A percentile compares a stretch with the other conserved stretches of the same genome.
These are phyloP conservation scores for Cupressus sempervirens DNA, from an alignment of 75 land plant genomes.

Conservation along the genomic window DNA sequence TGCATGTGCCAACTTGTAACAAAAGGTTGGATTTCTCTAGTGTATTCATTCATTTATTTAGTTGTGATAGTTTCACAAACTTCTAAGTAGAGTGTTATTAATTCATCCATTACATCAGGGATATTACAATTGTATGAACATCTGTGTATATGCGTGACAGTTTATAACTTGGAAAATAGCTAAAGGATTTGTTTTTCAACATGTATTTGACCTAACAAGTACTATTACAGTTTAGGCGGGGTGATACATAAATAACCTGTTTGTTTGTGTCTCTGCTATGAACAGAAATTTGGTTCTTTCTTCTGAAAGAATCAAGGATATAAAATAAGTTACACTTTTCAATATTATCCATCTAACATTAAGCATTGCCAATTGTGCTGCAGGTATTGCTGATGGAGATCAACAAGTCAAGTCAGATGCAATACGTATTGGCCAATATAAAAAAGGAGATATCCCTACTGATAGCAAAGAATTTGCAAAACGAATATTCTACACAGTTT, in stretches of 20 bases:
- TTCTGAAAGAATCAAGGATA: not conserved
- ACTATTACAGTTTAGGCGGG: not conserved
- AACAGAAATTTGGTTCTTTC: not conserved
- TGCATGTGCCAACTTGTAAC: conserved; percentile 98
- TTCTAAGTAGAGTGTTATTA: not conserved
- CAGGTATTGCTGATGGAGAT: conserved; percentile 81
- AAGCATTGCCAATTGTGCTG: conserved; percentile 10
- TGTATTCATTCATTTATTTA: not conserved
- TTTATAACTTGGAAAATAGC: not conserved
- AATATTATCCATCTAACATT: not conserved
- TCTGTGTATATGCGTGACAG: not conserved
- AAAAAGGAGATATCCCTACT: conserved; percentile 65
- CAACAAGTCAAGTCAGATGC: conserved; percentile 89
- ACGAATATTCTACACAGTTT: conserved; percentile 84
- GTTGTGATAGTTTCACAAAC: not conserved
- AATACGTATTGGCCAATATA: conserved; percentile 76
- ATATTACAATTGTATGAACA: not conserved
- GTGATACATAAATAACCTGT: not conserved
- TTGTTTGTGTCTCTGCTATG: not conserved
- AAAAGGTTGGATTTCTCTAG: conserved; percentile 49
- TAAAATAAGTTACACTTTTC: not conserved
- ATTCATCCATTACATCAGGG: not conserved
- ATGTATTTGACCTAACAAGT: not conserved
- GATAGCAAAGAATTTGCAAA: conserved; percentile 91
- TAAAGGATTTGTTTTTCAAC: not conserved